Evolutionary conservation across 139 green algal species (phyloP), one percentile per base, ranked within the genome.

Genomic region (Choricystis sp.): DNA sequence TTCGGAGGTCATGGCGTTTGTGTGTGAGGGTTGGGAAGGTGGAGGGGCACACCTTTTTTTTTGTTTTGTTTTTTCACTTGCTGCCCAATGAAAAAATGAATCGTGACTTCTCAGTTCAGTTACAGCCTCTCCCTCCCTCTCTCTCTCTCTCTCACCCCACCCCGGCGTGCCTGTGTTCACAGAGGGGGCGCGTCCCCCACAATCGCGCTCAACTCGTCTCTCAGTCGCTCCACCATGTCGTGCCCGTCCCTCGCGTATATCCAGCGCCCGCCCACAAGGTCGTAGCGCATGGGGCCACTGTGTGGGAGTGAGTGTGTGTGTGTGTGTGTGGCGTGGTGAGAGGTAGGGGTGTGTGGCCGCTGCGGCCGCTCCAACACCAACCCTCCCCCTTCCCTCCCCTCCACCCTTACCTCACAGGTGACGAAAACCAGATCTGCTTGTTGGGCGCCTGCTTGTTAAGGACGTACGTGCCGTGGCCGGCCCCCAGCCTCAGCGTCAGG

Each of bases 381-480:
- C 16, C 56, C 22, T 59, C n/a, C 22, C 4, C 56, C 22, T 59
- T 9, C 22, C 19, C n/a, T 26, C 56, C n/a, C 64, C 4, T 60
- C 28, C 23, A 9, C 28, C 23, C 20, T 14, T 28, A 86, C 79
- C 80, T 91, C 57, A 98, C 68, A 1, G 92, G 92, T 0, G 89
- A 97, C 2, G 88, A 96, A 64, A 92, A 66, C 92, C 92, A 98
- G 23, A 98, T 90, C 72, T 98, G 90, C 19, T 79, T 79, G 77
- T 98, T 98, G 25, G 90, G 90, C 4, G 83, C 81, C 73, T 98
- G 92, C 72, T 98, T 98, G 80, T 98, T 98, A 52, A 96, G 77
- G 0, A 98, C 92, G 55, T 93, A 98, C 0, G 92, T 98, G 9
- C 92, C 92, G 29, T 74, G 48, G 4, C 69, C 56, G 2, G 48